phyloP scores from a whole-genome alignment of 2,329 filamentous ascomycete genomes.

The Trichoderma oligosporum region DNA sequence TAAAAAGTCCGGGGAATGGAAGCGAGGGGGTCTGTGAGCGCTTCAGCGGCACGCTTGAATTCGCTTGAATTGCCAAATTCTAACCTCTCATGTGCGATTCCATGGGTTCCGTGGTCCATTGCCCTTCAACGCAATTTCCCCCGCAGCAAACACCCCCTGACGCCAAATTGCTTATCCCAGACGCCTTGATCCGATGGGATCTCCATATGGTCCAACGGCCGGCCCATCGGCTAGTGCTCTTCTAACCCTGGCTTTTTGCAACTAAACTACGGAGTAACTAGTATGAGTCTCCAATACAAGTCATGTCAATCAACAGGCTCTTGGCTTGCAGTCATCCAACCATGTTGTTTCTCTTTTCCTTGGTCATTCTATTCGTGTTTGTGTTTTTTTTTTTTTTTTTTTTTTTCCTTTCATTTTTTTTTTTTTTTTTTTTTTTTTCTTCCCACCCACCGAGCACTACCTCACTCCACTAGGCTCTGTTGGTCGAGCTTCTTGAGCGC shows the following conservation, averaged over 20 bases:
- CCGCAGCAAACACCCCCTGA: constrained; percentile 18
- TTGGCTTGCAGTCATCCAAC: constrained; percentile 5
- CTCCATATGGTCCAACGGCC: constrained; percentile 18
- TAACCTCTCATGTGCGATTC: neutral
- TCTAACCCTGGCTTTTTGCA: constrained; percentile 11
- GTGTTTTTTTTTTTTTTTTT: neutral
- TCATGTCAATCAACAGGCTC: constrained; percentile 6
- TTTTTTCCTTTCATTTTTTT: neutral
- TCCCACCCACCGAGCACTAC: neutral
- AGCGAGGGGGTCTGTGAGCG: neutral
- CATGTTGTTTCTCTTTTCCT: constrained; percentile 2
- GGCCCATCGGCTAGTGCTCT: constrained; percentile 18
- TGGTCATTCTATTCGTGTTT: neutral
- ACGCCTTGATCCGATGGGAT: constrained; percentile 21
- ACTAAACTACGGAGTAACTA: neutral
- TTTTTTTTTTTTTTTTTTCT: neutral
- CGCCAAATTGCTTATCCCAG: constrained; percentile 18
- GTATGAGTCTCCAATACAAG: neutral
- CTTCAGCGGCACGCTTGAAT: constrained; percentile 5
- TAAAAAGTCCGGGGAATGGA: constrained; percentile 13
- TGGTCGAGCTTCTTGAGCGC: constrained; percentile 1
- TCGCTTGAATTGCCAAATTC: neutral
- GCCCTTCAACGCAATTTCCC: constrained; percentile 20
- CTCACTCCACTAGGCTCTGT: constrained; percentile 2
- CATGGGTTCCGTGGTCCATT: neutral